Evolutionary conservation across 1,284 basidiomycete genomes (phyloP).

Genomic region (Naganishia sp.): DNA sequence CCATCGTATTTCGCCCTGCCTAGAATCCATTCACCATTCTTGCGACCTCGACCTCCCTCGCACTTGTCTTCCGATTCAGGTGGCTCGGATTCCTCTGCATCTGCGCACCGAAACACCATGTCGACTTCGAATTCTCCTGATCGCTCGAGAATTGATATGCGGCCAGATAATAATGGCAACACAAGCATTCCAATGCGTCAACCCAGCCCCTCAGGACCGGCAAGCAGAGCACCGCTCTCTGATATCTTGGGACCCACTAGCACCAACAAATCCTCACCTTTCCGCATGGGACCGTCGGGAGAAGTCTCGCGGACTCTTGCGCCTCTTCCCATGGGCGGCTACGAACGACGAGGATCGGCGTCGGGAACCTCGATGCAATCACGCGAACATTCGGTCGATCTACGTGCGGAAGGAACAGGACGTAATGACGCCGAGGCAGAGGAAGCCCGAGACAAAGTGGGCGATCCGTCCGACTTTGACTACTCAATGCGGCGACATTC

Average conservation of each 20-base stretch:
- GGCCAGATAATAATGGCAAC: background rate
- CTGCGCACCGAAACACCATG: slow-evolving; percentile 8
- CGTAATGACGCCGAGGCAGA: slow-evolving; percentile 27
- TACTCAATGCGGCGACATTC: slow-evolving; percentile 27
- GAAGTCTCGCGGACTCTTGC: slow-evolving; percentile 20
- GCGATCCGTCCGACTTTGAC: slow-evolving; percentile 26
- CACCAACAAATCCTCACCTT: slow-evolving; percentile 6
- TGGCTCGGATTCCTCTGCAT: slow-evolving; percentile 4
- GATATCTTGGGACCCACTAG: background rate
- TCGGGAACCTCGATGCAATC: background rate
- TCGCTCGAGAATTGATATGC: slow-evolving; percentile 6
- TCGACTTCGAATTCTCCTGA: slow-evolving; percentile 17
- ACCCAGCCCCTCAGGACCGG: slow-evolving; percentile 6
- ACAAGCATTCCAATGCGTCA: slow-evolving; percentile 1
- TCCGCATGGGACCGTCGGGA: slow-evolving; percentile 18
- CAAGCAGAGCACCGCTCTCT: background rate
- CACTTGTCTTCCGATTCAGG: slow-evolving; percentile 14
- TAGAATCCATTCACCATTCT: slow-evolving; percentile 21
- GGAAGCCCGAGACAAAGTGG: slow-evolving; percentile 29
- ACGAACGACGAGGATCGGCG: slow-evolving; percentile 18
- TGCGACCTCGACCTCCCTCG: slow-evolving; percentile 19
- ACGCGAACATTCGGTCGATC: slow-evolving; percentile 2
- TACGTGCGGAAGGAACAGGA: slow-evolving; percentile 2
- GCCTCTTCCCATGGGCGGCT: slow-evolving; percentile 16
- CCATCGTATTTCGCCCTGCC: background rate